Evolutionary conservation across 1,284 basidiomycete genomes (phyloP).

Genomic region (Moesziomyces sp.): DNA sequence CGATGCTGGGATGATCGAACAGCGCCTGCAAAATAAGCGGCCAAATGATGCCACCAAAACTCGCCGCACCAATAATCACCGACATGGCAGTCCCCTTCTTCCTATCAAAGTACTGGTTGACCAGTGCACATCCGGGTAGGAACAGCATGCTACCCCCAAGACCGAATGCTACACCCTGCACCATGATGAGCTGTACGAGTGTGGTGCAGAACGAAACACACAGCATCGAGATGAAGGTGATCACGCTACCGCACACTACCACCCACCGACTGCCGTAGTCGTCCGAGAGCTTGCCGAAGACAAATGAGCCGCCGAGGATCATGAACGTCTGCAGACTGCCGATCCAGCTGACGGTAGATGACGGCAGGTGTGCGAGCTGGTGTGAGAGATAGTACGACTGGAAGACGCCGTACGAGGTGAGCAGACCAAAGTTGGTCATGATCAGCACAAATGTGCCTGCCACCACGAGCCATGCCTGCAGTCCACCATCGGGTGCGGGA

Average conservation of each 20-base stretch:
- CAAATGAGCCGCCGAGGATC: constrained; percentile 34
- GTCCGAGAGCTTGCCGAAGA: constrained; percentile 49
- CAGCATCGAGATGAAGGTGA: constrained; percentile 43
- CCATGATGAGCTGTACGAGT: constrained; percentile 28
- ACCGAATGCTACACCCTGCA: constrained; percentile 35
- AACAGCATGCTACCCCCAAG: constrained; percentile 47
- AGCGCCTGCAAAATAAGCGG: constrained; percentile 28
- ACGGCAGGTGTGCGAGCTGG: constrained; percentile 27
- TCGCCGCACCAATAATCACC: constrained; percentile 41
- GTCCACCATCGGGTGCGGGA: constrained; percentile 40
- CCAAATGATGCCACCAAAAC: constrained; percentile 49
- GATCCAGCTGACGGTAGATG: constrained; percentile 42
- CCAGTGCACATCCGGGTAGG: constrained; percentile 40
- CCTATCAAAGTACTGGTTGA: constrained; percentile 49
- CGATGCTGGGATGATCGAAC: constrained; percentile 30
- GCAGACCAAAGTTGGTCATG: constrained; percentile 53
- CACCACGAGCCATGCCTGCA: constrained; percentile 47
- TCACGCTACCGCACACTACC: constrained; percentile 24
- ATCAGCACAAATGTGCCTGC: constrained; percentile 42
- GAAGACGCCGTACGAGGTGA: constrained; percentile 49
- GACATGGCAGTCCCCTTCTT: constrained; percentile 38
- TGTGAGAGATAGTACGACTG: constrained; percentile 38
- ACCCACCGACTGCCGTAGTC: constrained; percentile 35
- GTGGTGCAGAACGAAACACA: constrained; percentile 34
- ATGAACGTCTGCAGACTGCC: constrained; percentile 46